These are phyloP conservation scores for Ascomycota sp. DNA, from an alignment of 2,329 filamentous ascomycete species.

Conservation along the genomic window DNA sequence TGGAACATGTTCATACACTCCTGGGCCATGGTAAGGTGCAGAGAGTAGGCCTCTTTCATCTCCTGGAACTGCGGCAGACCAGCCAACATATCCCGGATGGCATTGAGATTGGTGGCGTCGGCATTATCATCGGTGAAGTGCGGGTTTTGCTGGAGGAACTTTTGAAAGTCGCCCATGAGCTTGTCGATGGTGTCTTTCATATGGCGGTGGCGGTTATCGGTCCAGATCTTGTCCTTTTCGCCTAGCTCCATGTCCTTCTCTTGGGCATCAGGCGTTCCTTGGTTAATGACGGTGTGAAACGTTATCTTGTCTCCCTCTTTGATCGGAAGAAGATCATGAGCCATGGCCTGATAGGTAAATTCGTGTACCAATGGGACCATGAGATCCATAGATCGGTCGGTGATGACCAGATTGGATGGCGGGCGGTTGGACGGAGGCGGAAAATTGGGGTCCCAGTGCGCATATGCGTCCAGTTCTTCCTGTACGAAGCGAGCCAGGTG, in stretches of 20 bases:
- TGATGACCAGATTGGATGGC: slow-evolving; percentile 62
- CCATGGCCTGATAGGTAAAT: slow-evolving; percentile 97
- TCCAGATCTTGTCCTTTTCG: slow-evolving; percentile 86
- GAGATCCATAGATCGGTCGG: slow-evolving; percentile 82
- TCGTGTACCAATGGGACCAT: slow-evolving; percentile 77
- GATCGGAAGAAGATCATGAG: slow-evolving; percentile 74
- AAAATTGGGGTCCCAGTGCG: slow-evolving; percentile 63
- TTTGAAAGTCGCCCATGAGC: slow-evolving; percentile 76
- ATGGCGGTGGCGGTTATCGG: slow-evolving; percentile 78
- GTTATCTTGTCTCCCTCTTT: slow-evolving; percentile 73
- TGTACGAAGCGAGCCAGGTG: slow-evolving; percentile 83
- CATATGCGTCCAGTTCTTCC: slow-evolving; percentile 73
- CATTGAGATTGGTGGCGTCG: slow-evolving; percentile 56
- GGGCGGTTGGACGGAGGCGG: slow-evolving; percentile 60
- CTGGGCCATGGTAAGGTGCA: slow-evolving; percentile 90
- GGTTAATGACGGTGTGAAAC: slow-evolving; percentile 60
- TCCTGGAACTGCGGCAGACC: slow-evolving; percentile 85
- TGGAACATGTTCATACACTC: slow-evolving; percentile 93
- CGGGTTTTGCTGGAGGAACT: slow-evolving; percentile 74
- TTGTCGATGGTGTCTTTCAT: slow-evolving; percentile 97
- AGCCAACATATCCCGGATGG: slow-evolving; percentile 92
- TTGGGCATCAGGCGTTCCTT: slow-evolving; percentile 45
- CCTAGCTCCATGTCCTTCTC: slow-evolving; percentile 78
- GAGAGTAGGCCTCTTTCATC: slow-evolving; percentile 81
- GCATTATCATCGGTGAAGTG: slow-evolving; percentile 62